Evolutionary conservation across 2,329 filamentous ascomycete genomes (phyloP).

Genomic region (Lizonia empirigonia): DNA sequence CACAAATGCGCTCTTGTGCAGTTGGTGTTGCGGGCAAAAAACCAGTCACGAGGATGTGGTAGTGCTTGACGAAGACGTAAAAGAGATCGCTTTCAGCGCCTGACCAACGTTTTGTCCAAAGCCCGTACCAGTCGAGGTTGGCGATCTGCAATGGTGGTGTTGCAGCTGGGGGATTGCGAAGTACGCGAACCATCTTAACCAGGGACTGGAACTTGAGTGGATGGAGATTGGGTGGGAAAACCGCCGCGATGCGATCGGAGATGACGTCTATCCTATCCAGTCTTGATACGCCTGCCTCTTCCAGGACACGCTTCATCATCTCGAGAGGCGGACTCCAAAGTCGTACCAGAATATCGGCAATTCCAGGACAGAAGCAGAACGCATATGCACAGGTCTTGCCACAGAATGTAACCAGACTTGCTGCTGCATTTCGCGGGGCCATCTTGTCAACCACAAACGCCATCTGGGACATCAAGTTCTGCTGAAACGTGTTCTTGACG

Average conservation of each 20-base stretch:
- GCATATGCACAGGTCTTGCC: slow-evolving; percentile 91
- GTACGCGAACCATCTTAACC: slow-evolving; percentile 60
- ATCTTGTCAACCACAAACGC: slow-evolving; percentile 86
- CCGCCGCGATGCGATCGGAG: slow-evolving; percentile 67
- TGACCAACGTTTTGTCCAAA: slow-evolving; percentile 84
- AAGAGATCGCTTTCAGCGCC: slow-evolving; percentile 88
- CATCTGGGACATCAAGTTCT: slow-evolving; percentile 84
- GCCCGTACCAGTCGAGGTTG: slow-evolving; percentile 81
- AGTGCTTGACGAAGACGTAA: slow-evolving; percentile 90
- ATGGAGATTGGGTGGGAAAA: slow-evolving; percentile 72
- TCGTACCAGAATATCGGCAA: slow-evolving; percentile 81
- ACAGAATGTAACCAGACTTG: slow-evolving; percentile 75
- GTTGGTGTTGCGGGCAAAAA: slow-evolving; percentile 55
- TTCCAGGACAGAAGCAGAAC: slow-evolving; percentile 88
- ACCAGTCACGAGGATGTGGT: slow-evolving; percentile 77
- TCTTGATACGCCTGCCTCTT: slow-evolving; percentile 67
- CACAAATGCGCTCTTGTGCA: slow-evolving; percentile 64
- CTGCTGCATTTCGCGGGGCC: slow-evolving; percentile 74
- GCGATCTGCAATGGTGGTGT: slow-evolving; percentile 70
- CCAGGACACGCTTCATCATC: slow-evolving; percentile 71
- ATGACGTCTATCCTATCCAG: slow-evolving; percentile 55
- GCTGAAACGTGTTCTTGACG: slow-evolving; percentile 82
- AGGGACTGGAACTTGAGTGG: slow-evolving; percentile 68
- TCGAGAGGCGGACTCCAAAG: slow-evolving; percentile 77
- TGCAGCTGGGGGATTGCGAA: slow-evolving; percentile 64